Evolutionary conservation across 1,139 yeast species (phyloP).

Genomic region (Tardiomyces depauwii): DNA sequence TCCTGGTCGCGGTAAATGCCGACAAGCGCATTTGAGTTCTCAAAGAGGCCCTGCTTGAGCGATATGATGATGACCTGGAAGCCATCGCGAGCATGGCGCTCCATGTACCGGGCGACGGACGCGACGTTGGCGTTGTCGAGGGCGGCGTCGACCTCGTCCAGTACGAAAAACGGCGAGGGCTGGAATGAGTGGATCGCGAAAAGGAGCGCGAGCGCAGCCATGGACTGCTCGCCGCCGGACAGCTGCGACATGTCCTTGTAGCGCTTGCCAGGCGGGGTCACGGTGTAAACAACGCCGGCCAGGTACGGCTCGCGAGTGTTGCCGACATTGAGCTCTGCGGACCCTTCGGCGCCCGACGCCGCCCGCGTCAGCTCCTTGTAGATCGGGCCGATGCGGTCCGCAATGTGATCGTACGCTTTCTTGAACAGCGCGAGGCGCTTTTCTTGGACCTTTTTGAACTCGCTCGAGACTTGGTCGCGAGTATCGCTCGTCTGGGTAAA

Average conservation of each 20-base stretch:
- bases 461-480: slow-evolving; percentile 45
- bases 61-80: slow-evolving; percentile 93
- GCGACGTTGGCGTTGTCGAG: slow-evolving; percentile 82
- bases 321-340: slow-evolving; percentile 79
- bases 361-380: slow-evolving; percentile 76
- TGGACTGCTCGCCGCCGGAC: slow-evolving; percentile 95
- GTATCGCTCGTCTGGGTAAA: slow-evolving; percentile 49
- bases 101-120: slow-evolving; percentile 74
- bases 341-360: slow-evolving; percentile 59
- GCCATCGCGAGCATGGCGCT: slow-evolving; percentile 61
- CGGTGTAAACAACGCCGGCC: slow-evolving; percentile 80
- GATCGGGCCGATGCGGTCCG: slow-evolving; percentile 61
- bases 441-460: slow-evolving; percentile 50
- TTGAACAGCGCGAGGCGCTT: slow-evolving; percentile 53
- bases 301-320: slow-evolving; percentile 78
- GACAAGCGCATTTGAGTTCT: slow-evolving; percentile 80
- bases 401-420: slow-evolving; percentile 66
- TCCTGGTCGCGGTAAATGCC: slow-evolving; percentile 87
- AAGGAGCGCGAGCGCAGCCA: slow-evolving; percentile 86
- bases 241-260: slow-evolving; percentile 87
- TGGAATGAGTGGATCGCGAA: slow-evolving; percentile 87
- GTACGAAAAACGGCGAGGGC: slow-evolving; percentile 91
- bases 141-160: slow-evolving; percentile 97
- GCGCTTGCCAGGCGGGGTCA: slow-evolving; percentile 94
- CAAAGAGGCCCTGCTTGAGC: slow-evolving; percentile 76